Conservation (phyloP, 768 basidiomycete genomes). For the Boletus fagicola region DNA sequence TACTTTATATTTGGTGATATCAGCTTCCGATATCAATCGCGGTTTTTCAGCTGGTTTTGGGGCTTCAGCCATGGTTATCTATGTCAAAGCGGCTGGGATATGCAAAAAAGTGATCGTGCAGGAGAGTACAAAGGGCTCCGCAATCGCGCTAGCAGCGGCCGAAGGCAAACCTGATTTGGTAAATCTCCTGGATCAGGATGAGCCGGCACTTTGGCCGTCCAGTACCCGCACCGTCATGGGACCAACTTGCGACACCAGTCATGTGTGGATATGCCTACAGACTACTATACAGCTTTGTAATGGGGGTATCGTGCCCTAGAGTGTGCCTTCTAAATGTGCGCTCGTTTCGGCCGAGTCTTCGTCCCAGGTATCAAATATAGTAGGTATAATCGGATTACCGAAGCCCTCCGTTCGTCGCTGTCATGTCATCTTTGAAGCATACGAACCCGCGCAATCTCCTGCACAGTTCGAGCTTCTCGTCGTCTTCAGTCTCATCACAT, state of each 20-base stretch:
- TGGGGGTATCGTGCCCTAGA: slow-evolving; percentile 26
- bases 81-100: slow-evolving; percentile 4
- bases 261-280: slow-evolving; percentile 15
- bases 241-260: background rate
- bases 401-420: slow-evolving; percentile 5
- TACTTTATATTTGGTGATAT: slow-evolving; percentile 89
- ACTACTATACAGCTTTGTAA: slow-evolving; percentile 29
- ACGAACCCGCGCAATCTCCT: slow-evolving; percentile 53
- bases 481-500: slow-evolving; percentile 14
- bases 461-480: slow-evolving; percentile 35
- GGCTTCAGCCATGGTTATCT: slow-evolving; percentile 56
- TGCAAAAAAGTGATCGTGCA: slow-evolving; percentile 7
- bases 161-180: slow-evolving; percentile 26
- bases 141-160: slow-evolving; percentile 8
- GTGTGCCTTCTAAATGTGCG: slow-evolving; percentile 19
- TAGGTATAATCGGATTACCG: slow-evolving; percentile 13
- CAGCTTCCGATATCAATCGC: slow-evolving; percentile 60
- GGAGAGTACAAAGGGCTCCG: background rate
- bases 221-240: no score
- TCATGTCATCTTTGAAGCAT: slow-evolving; percentile 40
- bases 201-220: background rate
- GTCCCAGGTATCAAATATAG: slow-evolving; percentile 21
- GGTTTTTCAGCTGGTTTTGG: slow-evolving; percentile 48
- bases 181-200: slow-evolving; percentile 9
- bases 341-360: slow-evolving; percentile 10